Evolutionary conservation across 164 flowering plant species (phyloP), one percentile per base, ranked within the genome.

Genomic region (Saururus chinensis): DNA sequence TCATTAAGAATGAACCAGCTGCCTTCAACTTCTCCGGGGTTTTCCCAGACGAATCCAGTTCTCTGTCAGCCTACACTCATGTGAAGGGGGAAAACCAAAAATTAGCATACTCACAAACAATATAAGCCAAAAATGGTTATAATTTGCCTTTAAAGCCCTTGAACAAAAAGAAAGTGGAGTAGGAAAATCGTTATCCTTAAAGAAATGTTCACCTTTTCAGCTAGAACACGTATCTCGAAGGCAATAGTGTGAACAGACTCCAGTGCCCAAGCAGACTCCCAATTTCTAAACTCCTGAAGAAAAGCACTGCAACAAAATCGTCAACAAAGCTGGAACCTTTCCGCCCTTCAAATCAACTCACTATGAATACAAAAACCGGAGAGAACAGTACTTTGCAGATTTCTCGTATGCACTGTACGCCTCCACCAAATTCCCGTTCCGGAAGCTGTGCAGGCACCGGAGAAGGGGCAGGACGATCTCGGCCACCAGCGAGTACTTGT

Each of bases 1-100:
- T 95, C 99, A 95, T 95, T 22, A 95, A 83, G 71, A 87, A 86
- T 0, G 99, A 95, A 53, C 99, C 99, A 59, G 99, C 99, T n/a
- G 78, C 98, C 74, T 95, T 91, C 79, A 95, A 68, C 65, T 86
- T 95, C 69, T 91, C 98, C 0, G 97, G 93, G 37, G 78, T 74
- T 71, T 89, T 91, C 22, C 96, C 96, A 63, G 30, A 55, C 0
- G 96, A 80, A 68, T 85, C 90, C 74, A 95, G 72, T 74, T 91
- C 96, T 69, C 79, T 76, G 67, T 95, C 98, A 69, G 96, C 99
- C 99, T 95, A 71, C 71, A 80, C 58, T 4, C 58, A 23, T 10
- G 21, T 13, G 6, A 63, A 13, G 26, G 6, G 55, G 17, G 17
- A 12, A 45, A 45, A 17, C 11, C 17, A 8, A 10, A 45, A 45